Percentiles rank a stretch among this genome's conserved stretches.
Conservation (phyloP, 768 basidiomycete species). For the Collybiopsis luxurians region DNA sequence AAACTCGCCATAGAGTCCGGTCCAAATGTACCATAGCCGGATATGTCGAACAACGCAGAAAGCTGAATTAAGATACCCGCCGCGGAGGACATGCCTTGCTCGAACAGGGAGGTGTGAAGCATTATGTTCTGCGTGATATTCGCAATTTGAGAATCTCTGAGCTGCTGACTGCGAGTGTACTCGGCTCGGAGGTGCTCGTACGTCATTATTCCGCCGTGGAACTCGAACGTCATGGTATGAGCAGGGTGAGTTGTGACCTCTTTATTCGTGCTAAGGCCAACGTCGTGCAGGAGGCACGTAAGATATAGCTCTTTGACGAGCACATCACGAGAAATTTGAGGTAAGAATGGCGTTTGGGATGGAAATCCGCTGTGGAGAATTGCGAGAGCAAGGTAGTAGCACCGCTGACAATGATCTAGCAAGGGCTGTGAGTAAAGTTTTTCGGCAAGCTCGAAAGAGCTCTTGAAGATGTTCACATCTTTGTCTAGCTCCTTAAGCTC, state of each 20-base stretch:
- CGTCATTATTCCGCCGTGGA: constrained; percentile 13
- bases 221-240: constrained; percentile 14
- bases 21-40: constrained; percentile 11
- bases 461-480: background rate
- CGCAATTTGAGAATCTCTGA: constrained; percentile 12
- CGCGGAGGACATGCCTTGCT: constrained; percentile 14
- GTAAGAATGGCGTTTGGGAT: background rate
- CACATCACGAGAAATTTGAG: background rate
- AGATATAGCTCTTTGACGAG: constrained; percentile 9
- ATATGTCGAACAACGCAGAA: constrained; percentile 13
- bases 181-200: constrained; percentile 11
- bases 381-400: background rate
- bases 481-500: background rate
- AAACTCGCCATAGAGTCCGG: constrained; percentile 10
- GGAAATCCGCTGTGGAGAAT: background rate
- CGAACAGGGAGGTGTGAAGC: constrained; percentile 14
- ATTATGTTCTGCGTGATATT: constrained; percentile 18
- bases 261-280: constrained; percentile 7
- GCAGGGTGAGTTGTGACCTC: constrained; percentile 10
- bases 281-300: constrained; percentile 12
- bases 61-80: constrained; percentile 11
- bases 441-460: background rate
- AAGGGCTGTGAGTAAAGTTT: background rate
- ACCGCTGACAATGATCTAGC: background rate
- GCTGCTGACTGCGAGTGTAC: background rate